Evolutionary conservation across 2,329 filamentous ascomycete genomes (phyloP), one percentile per base, ranked within the genome.

Genomic region (Fusarium paranaense): DNA sequence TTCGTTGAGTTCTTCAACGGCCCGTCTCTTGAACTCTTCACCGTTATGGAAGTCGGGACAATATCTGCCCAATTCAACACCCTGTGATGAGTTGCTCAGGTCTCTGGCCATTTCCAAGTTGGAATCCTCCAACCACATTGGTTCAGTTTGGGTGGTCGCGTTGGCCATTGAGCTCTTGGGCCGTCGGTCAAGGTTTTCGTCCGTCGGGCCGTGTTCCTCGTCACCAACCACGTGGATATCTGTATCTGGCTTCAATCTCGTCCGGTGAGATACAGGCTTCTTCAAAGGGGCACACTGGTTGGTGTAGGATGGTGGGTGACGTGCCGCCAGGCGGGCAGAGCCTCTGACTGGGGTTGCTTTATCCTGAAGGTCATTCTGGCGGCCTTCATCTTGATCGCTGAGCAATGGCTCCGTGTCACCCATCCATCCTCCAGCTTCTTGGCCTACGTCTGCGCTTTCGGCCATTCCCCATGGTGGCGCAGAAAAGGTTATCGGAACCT

Each of bases 51-150:
- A 30, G 30, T 30, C 2, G 30, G 9, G 4, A 30, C 9, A 30
- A 7, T 22, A 35, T 35, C 13, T 16, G 33, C 14, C 14, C 33
- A 35, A 2, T 2, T 35, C 33, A 35, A 1, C 33, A 35, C 33
- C 13, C n/a, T 22, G 40, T 45, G 40, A 11, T 45, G 8, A 22
- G 40, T 1, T 45, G 40, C 40, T 20, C 18, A 14, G 18, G 40
- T 20, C 40, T 45, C 18, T 45, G 9, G 6, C n/a, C 20, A 13
- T 22, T 22, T 1, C n/a, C 40, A 45, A 22, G 20, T 20, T 22
- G 0, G 1, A 22, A 4, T 20, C 40, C 9, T 22, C 16, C 40
- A 1, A 11, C 7, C 0, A 4, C 40, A n/a, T 22, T 14, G n/a
- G 40, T 8, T 45, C 40, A n/a, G n/a, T 45, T 22, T 45, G 40